phyloP scores from a whole-genome alignment of 768 basidiomycete genomes.

The Tricholoma furcatifolium region DNA sequence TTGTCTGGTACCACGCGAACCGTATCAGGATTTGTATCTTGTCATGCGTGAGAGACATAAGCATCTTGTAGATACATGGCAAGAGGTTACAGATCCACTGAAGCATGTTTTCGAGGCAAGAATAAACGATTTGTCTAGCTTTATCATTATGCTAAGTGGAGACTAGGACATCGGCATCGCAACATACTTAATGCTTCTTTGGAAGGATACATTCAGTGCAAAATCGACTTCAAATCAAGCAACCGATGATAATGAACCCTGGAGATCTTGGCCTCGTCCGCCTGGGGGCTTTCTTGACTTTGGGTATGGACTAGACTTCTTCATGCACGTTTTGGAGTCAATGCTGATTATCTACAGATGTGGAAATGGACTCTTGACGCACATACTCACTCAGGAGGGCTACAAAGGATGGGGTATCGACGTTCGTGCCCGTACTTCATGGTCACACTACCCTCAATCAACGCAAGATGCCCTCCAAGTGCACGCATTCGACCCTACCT shows the following conservation, averaged over 20 bases:
- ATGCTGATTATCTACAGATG: conserved; percentile 46
- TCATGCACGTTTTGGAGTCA: background rate
- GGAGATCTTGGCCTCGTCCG: conserved; percentile 77
- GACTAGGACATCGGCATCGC: conserved; percentile 90
- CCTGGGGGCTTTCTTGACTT: conserved; percentile 87
- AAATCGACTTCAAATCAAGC: conserved; percentile 1
- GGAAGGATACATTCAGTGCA: conserved; percentile 67
- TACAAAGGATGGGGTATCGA: conserved; percentile 86
- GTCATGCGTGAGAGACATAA: conserved; percentile 84
- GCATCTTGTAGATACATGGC: conserved; percentile 72
- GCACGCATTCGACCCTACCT: conserved; percentile 67
- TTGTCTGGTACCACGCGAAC: conserved; percentile 67
- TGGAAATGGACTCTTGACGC: conserved; percentile 90
- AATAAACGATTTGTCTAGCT: background rate
- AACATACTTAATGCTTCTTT: conserved; percentile 87
- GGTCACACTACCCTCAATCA: conserved; percentile 68
- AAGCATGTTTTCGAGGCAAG: conserved; percentile 89
- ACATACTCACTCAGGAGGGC: conserved; percentile 82
- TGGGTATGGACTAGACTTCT: conserved; percentile 45
- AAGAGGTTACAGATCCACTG: conserved; percentile 78
- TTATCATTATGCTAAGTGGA: background rate
- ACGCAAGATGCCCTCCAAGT: conserved; percentile 67
- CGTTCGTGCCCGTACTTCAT: conserved; percentile 80
- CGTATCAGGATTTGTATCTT: conserved; percentile 90
- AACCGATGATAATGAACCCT: conserved; percentile 38